Evolutionary conservation across 2,329 filamentous ascomycete species (phyloP).

Genomic region (Cyphellophora europaea): DNA sequence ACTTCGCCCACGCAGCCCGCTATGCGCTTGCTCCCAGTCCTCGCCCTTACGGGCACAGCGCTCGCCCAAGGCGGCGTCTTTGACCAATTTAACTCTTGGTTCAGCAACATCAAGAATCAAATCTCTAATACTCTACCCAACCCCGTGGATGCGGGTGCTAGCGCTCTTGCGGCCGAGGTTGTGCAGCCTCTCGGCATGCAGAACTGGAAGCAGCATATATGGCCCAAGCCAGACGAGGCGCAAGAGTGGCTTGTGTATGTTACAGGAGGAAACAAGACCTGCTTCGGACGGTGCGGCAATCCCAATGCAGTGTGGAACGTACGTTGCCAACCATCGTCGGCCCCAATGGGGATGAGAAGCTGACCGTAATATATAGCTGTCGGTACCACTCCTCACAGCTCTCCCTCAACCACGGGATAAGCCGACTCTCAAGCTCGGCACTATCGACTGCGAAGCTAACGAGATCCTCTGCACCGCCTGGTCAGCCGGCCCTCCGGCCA

Average conservation of each 20-base stretch:
- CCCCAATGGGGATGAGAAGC: not conserved
- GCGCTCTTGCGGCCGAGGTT: conserved; percentile 38
- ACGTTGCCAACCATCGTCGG: conserved; percentile 15
- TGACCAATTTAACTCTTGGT: not conserved
- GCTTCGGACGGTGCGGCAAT: conserved; percentile 48
- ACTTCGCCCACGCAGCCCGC: too few species aligned
- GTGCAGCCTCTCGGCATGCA: conserved; percentile 45
- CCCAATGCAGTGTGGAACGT: conserved; percentile 45
- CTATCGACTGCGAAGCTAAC: conserved; percentile 51
- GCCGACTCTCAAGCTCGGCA: conserved; percentile 47
- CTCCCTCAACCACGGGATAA: conserved; percentile 26
- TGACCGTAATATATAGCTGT: conserved; percentile 32
- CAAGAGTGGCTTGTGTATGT: conserved; percentile 51
- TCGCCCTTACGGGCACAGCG: conserved; percentile 39
- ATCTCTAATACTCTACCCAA: conserved; percentile 19
- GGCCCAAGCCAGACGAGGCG: conserved; percentile 32
- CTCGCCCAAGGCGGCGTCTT: conserved; percentile 32
- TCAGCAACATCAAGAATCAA: not conserved
- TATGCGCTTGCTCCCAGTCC: not conserved
- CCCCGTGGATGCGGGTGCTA: conserved; percentile 31
- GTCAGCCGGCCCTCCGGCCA: conserved; percentile 45
- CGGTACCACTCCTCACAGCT: conserved; percentile 40
- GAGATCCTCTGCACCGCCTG: conserved; percentile 52
- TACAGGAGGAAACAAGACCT: conserved; percentile 57
- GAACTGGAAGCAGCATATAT: conserved; percentile 49